These are phyloP conservation scores for Casaregolazyma suthepensis DNA, from an alignment of 1,139 yeast species.

Conservation along the genomic window DNA sequence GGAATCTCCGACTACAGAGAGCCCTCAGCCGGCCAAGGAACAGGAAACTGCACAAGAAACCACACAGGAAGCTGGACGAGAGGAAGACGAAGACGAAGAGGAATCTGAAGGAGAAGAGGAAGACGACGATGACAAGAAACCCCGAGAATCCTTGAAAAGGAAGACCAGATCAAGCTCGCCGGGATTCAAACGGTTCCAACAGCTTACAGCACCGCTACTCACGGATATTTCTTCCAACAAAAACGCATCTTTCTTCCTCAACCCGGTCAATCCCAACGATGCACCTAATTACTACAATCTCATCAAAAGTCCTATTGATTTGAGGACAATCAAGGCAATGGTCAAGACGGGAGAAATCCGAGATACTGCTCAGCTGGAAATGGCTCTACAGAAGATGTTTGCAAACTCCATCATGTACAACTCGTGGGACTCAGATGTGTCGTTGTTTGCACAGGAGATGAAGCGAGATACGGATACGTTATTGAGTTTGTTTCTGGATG, in stretches of 20 bases:
- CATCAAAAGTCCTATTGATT: conserved; percentile 59
- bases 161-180: conserved; percentile 2
- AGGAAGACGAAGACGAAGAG: conserved; percentile 7
- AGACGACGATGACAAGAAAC: conserved; percentile 9
- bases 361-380: conserved; percentile 47
- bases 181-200: conserved; percentile 25
- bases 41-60: conserved; percentile 20
- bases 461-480: conserved; percentile 33
- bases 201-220: conserved; percentile 43
- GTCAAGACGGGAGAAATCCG: conserved; percentile 56
- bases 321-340: conserved; percentile 53
- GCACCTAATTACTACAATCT: conserved; percentile 65
- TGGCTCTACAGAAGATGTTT: conserved; percentile 70
- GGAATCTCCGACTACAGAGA: conserved; percentile 4
- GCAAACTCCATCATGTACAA: conserved; percentile 83
- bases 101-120: conserved; percentile 12
- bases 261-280: conserved; percentile 59
- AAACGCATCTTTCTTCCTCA: conserved; percentile 66
- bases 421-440: conserved; percentile 57
- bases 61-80: conserved; percentile 8
- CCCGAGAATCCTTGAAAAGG: background rate
- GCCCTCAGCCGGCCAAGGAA: conserved; percentile 16
- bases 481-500: conserved; percentile 31
- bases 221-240: conserved; percentile 64
- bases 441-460: conserved; percentile 62